Base-by-base conservation (phyloP, 352 stramenopile species). In the Plasmopara viticola region DNA sequence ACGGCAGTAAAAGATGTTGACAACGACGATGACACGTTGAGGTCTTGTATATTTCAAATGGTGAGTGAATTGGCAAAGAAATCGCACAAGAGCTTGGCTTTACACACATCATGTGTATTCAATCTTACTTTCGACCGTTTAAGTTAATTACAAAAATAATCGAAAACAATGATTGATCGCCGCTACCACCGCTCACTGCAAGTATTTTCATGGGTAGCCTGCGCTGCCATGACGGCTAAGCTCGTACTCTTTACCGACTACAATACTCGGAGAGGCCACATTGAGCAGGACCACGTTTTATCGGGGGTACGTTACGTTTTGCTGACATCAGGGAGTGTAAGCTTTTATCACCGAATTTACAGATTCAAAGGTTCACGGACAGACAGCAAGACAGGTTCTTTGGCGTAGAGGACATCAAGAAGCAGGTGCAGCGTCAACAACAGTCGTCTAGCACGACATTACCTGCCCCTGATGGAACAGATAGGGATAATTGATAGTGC, bases 371-470 rank as follows among this genome's bases (percentile, higher is more conserved):
- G 56, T 94, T 79, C 62, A 79, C 84, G 1, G 79, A 94, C 49
- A 72, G 74, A 53, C 86, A 92, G 42, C 62, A 93, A 43, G 84
- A 94, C 70, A 78, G 84, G 44, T 94, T 94, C 62, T 94, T 94
- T 54, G 82, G 84, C 37, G 84, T 94, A 31, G 74, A 91, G 25
- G 66, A 70, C 15, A 82, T 91, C 42, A 70, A 64, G 15, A 56
- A 68, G 53, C 60, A 75, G 43, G 48, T 56, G 9, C 43, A 60
- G 48, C 28, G 39, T 4, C 39, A 68, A 20, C 35, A 60, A 28
- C 50, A 59, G 18, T 48, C 54, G 9, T 41, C 48, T 18, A 38
- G 18, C 53, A 40, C 44, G n/a, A 9, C 41, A 17, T 37, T 17
- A 18, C 34, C 51, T 53, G 38, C 31, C 43, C 14, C 48, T 12